Base-by-base conservation (phyloP, 2,329 filamentous ascomycete genomes). In the Aspergillus alliaceus region DNA sequence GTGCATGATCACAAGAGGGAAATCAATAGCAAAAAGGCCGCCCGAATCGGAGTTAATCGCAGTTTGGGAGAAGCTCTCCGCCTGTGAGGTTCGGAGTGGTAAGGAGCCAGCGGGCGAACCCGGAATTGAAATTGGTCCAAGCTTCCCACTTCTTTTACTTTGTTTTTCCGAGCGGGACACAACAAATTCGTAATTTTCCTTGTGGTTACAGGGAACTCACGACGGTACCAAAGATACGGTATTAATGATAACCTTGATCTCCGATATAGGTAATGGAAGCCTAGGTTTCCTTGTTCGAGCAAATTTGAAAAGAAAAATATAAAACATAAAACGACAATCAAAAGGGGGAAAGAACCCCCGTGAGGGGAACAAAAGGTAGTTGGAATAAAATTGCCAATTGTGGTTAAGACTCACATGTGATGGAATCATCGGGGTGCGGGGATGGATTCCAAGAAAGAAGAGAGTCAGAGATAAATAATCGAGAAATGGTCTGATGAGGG, bases 1-100 rank as follows among this genome's bases (percentile, higher is more conserved):
- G 72, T 87, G 84, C 85, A 87, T 87, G 58, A 61, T 64, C 53
- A 52, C 49, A 50, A 47, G 47, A 47, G 51, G 34, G 31, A 44
- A 46, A 40, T 40, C 24, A 32, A 25, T 32, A 32, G 14, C 12
- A 24, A 31, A 15, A 24, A 22, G 24, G 25, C 44, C 27, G 44
- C 44, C 44, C 44, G 27, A 48, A 32, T 48, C 44, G 44, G 44
- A 48, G 44, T 31, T 48, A 48, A 32, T 48, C 27, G 27, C 18
- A 32, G 44, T 18, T 34, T 34, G 24, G 44, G 25, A 9, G 29
- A 22, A 20, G 27, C 44, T 48, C 44, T 48, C 44, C 44, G 44
- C 44, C 44, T 32, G 44, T 48, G 44, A 22, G 27, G 29, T 27
- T 51, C 39, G 48, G 59, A 42, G 59, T 57, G 59, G 55, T 39